Percentiles rank a stretch among this genome's conserved stretches.
Evolutionary conservation across 192 early-diverging fungal species (phyloP).

Genomic region (Backusella sp.): DNA sequence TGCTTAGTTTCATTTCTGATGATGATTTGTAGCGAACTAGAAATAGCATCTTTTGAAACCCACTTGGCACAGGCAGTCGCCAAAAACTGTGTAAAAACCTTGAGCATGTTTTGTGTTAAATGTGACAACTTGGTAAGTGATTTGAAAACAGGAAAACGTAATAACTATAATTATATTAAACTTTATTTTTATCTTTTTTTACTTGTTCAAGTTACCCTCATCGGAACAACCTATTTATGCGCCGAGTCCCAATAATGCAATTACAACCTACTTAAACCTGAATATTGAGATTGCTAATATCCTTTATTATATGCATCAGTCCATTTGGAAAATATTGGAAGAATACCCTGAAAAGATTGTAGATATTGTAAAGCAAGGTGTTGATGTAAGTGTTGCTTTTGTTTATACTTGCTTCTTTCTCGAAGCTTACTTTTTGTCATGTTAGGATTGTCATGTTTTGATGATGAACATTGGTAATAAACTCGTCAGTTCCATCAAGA

Average conservation of each 20-base stretch:
- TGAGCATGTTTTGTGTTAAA: slow-evolving; percentile 59
- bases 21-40: slow-evolving; percentile 54
- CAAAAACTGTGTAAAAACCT: slow-evolving; percentile 55
- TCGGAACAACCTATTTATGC: slow-evolving; percentile 38
- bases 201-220: slow-evolving; percentile 11
- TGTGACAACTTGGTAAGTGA: slow-evolving; percentile 52
- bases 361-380: slow-evolving; percentile 49
- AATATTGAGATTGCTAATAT: slow-evolving; percentile 64
- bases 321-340: slow-evolving; percentile 55
- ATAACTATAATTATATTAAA: slow-evolving; percentile 14
- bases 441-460: slow-evolving; percentile 45
- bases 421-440: not conserved
- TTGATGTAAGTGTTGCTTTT: slow-evolving; percentile 40
- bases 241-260: slow-evolving; percentile 8
- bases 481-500: slow-evolving; percentile 47
- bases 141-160: not conserved
- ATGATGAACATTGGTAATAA: slow-evolving; percentile 57
- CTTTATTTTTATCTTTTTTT: slow-evolving; percentile 11
- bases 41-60: slow-evolving; percentile 62
- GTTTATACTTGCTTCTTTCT: not conserved
- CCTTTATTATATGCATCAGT: slow-evolving; percentile 59
- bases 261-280: slow-evolving; percentile 43
- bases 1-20: not conserved
- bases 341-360: slow-evolving; percentile 53
- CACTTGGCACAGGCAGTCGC: slow-evolving; percentile 46